Evolutionary conservation across 768 basidiomycete species (phyloP).

Genomic region (Rubroboletus satanas): DNA sequence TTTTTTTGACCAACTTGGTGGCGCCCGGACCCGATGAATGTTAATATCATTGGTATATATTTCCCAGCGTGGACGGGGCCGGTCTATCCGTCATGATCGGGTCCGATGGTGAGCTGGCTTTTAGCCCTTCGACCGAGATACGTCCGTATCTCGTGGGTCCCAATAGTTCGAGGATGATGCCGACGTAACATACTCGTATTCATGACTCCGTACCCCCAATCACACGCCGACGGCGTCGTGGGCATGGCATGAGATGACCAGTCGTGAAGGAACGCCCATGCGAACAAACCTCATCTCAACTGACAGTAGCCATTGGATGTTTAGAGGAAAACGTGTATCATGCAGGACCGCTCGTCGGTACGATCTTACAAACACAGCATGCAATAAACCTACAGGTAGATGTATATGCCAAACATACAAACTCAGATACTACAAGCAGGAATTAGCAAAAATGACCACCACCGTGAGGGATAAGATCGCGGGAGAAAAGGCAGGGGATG

Average conservation of each 20-base stretch:
- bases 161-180: not conserved
- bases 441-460: not conserved
- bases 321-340: not conserved
- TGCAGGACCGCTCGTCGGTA: not conserved
- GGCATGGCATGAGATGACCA: not conserved
- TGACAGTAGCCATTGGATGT: not conserved
- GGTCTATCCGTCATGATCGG: not conserved
- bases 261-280: no score
- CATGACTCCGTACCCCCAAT: not conserved
- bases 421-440: slow-evolving; percentile 3
- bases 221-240: not conserved
- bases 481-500: not conserved
- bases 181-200: no score
- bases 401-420: slow-evolving; percentile 4
- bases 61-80: no score
- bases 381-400: slow-evolving; percentile 3
- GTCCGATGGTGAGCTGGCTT: not conserved
- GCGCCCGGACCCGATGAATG: no score
- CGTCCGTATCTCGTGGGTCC: not conserved
- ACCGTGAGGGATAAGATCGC: not conserved
- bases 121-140: not conserved
- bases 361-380: not conserved
- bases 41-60: no score
- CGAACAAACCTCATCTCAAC: not conserved
- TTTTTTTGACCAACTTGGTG: no score